These are phyloP conservation scores for Ceratobasidium papillatum DNA, from an alignment of 1,284 basidiomycete species.

Conservation along the genomic window DNA sequence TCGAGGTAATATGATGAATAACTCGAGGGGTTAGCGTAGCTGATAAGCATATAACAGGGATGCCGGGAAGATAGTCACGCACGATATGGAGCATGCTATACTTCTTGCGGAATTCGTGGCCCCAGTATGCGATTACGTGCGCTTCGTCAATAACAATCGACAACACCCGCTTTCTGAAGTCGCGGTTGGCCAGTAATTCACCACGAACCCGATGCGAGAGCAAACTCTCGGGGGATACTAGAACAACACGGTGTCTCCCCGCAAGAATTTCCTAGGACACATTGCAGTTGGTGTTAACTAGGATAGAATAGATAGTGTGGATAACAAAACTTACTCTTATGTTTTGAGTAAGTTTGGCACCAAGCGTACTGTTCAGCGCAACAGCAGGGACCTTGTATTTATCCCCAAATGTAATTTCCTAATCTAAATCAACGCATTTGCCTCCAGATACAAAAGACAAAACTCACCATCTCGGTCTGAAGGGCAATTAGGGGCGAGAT, in stretches of 20 bases:
- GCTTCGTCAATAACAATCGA: slow-evolving; percentile 56
- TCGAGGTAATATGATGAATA: slow-evolving; percentile 50
- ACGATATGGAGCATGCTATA: slow-evolving; percentile 53
- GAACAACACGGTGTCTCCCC: slow-evolving; percentile 52
- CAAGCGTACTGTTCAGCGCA: slow-evolving; percentile 53
- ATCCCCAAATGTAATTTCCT: slow-evolving; percentile 47
- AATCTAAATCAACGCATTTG: not conserved
- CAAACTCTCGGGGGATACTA: slow-evolving; percentile 56
- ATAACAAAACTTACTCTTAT: slow-evolving; percentile 47
- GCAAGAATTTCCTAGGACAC: slow-evolving; percentile 13
- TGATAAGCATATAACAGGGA: slow-evolving; percentile 54
- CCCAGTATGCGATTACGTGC: slow-evolving; percentile 57
- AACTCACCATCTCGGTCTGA: slow-evolving; percentile 52
- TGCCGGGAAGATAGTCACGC: slow-evolving; percentile 52
- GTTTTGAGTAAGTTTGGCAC: slow-evolving; percentile 47
- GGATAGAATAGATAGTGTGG: not conserved
- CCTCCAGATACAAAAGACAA: not conserved
- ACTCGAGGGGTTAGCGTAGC: slow-evolving; percentile 54
- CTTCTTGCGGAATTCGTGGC: slow-evolving; percentile 55
- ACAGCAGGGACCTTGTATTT: slow-evolving; percentile 51
- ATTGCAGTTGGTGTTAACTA: not conserved
- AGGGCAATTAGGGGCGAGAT: slow-evolving; percentile 54
- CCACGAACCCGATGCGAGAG: slow-evolving; percentile 52
- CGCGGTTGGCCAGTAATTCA: slow-evolving; percentile 50
- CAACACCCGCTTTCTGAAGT: slow-evolving; percentile 48